Percentiles rank a stretch among this genome's conserved stretches.
Conservation (phyloP, 1,284 basidiomycete species). For the Afroboletus lepidellus region DNA sequence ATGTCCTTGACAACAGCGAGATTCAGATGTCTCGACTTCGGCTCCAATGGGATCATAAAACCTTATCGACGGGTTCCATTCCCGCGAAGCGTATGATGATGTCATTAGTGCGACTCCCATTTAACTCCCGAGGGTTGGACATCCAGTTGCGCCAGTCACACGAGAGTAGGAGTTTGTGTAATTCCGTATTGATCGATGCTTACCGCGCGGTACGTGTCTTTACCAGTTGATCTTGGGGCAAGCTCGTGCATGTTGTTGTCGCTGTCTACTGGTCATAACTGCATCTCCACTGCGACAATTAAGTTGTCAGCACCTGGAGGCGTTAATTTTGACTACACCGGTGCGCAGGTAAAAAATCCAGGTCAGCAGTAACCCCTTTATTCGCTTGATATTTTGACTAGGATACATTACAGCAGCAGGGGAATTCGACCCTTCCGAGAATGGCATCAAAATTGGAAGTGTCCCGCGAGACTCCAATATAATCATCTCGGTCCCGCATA, state of each 20-base stretch:
- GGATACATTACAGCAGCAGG: slow-evolving; percentile 9
- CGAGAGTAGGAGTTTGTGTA: slow-evolving; percentile 46
- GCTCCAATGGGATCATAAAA: slow-evolving; percentile 56
- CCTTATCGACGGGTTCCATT: slow-evolving; percentile 20
- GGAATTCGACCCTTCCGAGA: slow-evolving; percentile 38
- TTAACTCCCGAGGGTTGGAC: slow-evolving; percentile 58
- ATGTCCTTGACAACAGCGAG: slow-evolving; percentile 59
- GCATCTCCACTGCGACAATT: slow-evolving; percentile 50
- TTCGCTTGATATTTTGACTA: slow-evolving; percentile 12
- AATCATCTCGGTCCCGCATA: slow-evolving; percentile 59
- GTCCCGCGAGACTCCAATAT: slow-evolving; percentile 46
- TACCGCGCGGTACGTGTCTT: slow-evolving; percentile 5
- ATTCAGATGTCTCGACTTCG: slow-evolving; percentile 55
- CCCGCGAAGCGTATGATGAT: slow-evolving; percentile 30
- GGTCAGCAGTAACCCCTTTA: slow-evolving; percentile 21
- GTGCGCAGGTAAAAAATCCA: slow-evolving; percentile 45
- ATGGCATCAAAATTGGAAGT: slow-evolving; percentile 47
- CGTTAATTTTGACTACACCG: slow-evolving; percentile 48
- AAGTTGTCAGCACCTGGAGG: slow-evolving; percentile 52
- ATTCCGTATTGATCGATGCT: slow-evolving; percentile 3
- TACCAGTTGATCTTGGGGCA: slow-evolving; percentile 65
- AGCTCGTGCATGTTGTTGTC: slow-evolving; percentile 52
- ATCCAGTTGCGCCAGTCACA: slow-evolving; percentile 59
- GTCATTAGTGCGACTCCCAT: slow-evolving; percentile 55
- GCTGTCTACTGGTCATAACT: slow-evolving; percentile 66